A percentile compares a stretch with the other conserved stretches of the same genome.
These are phyloP conservation scores for Aquanectria penicillioides DNA, from an alignment of 2,329 filamentous ascomycete genomes.

Conservation along the genomic window DNA sequence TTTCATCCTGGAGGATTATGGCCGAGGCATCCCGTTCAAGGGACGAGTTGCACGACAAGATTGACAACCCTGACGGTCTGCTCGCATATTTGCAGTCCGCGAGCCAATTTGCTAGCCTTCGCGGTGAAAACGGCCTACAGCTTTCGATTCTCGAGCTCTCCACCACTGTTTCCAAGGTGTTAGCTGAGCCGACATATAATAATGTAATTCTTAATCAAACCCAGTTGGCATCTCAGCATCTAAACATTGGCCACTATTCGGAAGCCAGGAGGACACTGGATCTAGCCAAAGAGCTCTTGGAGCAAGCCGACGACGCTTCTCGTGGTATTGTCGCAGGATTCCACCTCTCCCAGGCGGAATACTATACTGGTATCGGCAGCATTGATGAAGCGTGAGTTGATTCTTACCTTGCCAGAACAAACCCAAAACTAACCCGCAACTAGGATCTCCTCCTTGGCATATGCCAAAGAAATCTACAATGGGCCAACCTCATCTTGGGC, in stretches of 20 bases:
- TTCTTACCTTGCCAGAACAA: neutral
- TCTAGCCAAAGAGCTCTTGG: slow-evolving; percentile 62
- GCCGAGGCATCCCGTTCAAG: slow-evolving; percentile 50
- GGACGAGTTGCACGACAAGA: slow-evolving; percentile 52
- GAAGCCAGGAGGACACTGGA: slow-evolving; percentile 65
- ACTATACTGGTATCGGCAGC: slow-evolving; percentile 74
- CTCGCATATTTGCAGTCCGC: slow-evolving; percentile 61
- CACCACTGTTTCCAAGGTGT: slow-evolving; percentile 51
- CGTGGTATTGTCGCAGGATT: slow-evolving; percentile 60
- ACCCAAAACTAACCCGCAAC: slow-evolving; percentile 16
- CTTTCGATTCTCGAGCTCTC: slow-evolving; percentile 59
- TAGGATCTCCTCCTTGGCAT: slow-evolving; percentile 47
- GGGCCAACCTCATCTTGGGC: slow-evolving; percentile 46
- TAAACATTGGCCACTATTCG: slow-evolving; percentile 61
- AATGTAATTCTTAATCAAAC: slow-evolving; percentile 58
- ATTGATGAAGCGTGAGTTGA: slow-evolving; percentile 66
- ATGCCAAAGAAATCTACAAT: slow-evolving; percentile 51
- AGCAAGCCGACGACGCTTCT: slow-evolving; percentile 49
- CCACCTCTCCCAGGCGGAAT: slow-evolving; percentile 79
- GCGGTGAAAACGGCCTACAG: slow-evolving; percentile 59
- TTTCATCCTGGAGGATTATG: slow-evolving; percentile 58
- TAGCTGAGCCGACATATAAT: slow-evolving; percentile 47
- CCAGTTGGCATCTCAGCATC: slow-evolving; percentile 62
- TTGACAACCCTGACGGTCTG: slow-evolving; percentile 62
- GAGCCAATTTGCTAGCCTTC: slow-evolving; percentile 61